A percentile compares a stretch with the other conserved stretches of the same genome.
phyloP scores from a whole-genome alignment of 257 asterid species.

The Scutellaria minor region DNA sequence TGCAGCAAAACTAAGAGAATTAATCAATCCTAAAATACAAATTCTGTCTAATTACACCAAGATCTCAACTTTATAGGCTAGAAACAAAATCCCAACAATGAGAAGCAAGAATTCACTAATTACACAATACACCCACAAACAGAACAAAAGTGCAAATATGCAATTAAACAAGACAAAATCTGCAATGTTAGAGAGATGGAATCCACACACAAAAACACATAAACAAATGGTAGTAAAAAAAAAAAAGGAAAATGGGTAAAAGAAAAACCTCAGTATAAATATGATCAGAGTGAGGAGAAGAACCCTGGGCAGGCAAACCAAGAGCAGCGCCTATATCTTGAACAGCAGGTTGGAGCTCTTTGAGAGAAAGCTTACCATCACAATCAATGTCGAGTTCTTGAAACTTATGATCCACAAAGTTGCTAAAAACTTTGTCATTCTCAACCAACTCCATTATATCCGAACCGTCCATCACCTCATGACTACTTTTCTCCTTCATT shows the following conservation, averaged over 20 bases:
- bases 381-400: constrained; percentile 72
- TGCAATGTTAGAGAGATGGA: neutral
- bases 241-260: neutral
- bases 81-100: neutral
- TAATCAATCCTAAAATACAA: neutral
- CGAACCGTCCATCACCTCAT: constrained; percentile 92
- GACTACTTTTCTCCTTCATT: constrained; percentile 42
- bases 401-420: constrained; percentile 86
- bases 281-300: constrained; percentile 74
- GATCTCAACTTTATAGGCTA: neutral
- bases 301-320: constrained; percentile 78
- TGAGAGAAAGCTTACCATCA: constrained; percentile 81
- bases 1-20: neutral
- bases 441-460: constrained; percentile 93
- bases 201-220: neutral
- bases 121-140: neutral
- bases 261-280: constrained; percentile 69
- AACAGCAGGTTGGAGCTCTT: constrained; percentile 84
- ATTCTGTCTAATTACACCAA: neutral
- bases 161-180: neutral
- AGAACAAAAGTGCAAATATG: neutral
- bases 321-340: constrained; percentile 85
- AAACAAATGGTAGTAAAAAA: neutral
- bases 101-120: neutral
- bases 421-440: constrained; percentile 71